Evolutionary conservation across 495 filamentous ascomycete species (phyloP).

Genomic region (Aspergillus ellipticus): DNA sequence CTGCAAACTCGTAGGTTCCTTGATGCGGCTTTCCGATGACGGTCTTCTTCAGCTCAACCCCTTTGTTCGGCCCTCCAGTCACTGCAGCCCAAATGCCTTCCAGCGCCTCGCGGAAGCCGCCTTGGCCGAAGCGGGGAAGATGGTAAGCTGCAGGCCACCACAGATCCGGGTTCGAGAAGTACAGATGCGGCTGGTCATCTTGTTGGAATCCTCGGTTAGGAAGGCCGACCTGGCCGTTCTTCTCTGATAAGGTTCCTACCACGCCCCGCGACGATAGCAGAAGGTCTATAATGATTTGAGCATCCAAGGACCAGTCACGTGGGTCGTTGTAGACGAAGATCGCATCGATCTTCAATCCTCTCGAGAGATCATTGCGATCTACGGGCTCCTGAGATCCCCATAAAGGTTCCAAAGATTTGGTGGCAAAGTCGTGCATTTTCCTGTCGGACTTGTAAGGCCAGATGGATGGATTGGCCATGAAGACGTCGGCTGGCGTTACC

Average conservation of each 20-base stretch:
- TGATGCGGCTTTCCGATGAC: slow-evolving; percentile 82
- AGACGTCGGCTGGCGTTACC: slow-evolving; percentile 79
- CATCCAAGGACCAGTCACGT: slow-evolving; percentile 89
- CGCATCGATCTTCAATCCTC: slow-evolving; percentile 69
- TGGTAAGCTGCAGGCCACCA: slow-evolving; percentile 81
- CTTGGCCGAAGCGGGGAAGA: slow-evolving; percentile 88
- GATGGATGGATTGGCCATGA: slow-evolving; percentile 64
- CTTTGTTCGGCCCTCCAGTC: slow-evolving; percentile 55
- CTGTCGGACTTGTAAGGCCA: slow-evolving; percentile 82
- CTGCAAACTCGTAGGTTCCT: slow-evolving; percentile 79
- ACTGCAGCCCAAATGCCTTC: slow-evolving; percentile 72
- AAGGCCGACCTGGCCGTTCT: slow-evolving; percentile 49
- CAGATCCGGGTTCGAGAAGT: slow-evolving; percentile 87
- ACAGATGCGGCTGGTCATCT: slow-evolving; percentile 75
- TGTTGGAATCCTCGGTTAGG: slow-evolving; percentile 73
- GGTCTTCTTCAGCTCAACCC: slow-evolving; percentile 57
- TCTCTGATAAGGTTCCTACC: slow-evolving; percentile 69
- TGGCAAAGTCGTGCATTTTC: no score
- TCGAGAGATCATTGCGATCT: slow-evolving; percentile 33
- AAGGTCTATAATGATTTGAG: slow-evolving; percentile 75
- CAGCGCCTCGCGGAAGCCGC: slow-evolving; percentile 80
- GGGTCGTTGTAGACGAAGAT: slow-evolving; percentile 90
- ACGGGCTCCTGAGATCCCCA: slow-evolving; percentile 42
- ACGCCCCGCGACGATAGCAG: slow-evolving; percentile 70
- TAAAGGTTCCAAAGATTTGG: slow-evolving; percentile 59